phyloP scores from a whole-genome alignment of 73 alveolate species.

The Tetrahymena borealis region DNA sequence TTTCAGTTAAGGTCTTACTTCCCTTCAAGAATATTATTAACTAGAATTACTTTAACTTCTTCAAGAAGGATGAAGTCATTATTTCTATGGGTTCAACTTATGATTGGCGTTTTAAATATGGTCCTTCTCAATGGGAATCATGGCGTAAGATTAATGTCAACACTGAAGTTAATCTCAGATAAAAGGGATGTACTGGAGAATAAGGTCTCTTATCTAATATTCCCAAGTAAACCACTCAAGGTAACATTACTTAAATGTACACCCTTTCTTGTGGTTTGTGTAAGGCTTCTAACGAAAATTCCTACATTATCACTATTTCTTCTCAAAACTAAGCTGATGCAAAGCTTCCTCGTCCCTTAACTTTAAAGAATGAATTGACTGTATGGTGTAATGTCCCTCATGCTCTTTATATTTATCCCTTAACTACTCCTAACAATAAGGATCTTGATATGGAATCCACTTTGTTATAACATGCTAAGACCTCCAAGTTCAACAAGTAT shows the following conservation, averaged over 20 bases:
- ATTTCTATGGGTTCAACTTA: background rate
- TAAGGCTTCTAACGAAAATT: background rate
- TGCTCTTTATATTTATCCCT: background rate
- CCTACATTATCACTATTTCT: background rate
- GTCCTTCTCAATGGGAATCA: conserved; percentile 1
- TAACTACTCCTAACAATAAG: background rate
- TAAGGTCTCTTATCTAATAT: background rate
- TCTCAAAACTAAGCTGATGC: background rate
- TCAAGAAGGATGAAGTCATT: background rate
- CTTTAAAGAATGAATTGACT: background rate
- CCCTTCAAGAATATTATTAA: background rate
- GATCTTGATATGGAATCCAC: background rate
- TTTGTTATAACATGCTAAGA: background rate
- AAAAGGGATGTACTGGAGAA: background rate
- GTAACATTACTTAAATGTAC: background rate
- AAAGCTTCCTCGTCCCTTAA: background rate
- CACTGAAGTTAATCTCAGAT: background rate
- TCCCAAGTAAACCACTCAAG: background rate
- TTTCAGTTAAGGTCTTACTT: background rate
- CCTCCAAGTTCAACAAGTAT: background rate
- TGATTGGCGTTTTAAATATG: background rate
- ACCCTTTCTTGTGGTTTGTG: background rate
- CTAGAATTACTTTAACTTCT: background rate
- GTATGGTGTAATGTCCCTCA: background rate
- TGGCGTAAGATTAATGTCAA: background rate